phyloP scores from a whole-genome alignment of 2,329 filamentous ascomycete genomes.

The Xylaria sp. region DNA sequence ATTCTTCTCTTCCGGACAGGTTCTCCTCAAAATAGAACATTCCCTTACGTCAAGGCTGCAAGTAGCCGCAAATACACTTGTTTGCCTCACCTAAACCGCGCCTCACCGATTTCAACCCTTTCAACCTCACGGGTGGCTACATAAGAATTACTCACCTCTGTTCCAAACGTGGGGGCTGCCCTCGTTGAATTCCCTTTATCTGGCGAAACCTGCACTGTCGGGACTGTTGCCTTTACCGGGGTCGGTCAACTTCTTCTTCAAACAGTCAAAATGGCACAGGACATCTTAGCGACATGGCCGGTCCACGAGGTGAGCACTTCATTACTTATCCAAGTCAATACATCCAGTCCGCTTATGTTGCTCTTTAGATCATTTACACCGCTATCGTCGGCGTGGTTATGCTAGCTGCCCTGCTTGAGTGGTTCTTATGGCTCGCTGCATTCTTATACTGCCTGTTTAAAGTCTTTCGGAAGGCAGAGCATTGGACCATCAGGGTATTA shows the following conservation, averaged over 20 bases:
- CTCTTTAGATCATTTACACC: conserved; percentile 77
- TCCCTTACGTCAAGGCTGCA: conserved; percentile 29
- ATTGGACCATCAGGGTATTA: conserved; percentile 78
- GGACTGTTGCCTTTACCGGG: conserved; percentile 6
- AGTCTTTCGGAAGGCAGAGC: conserved; percentile 86
- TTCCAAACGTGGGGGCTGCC: conserved; percentile 17
- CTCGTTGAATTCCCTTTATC: conserved; percentile 14
- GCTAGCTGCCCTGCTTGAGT: conserved; percentile 84
- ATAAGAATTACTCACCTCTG: conserved; percentile 26
- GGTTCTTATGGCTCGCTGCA: conserved; percentile 92
- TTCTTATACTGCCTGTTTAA: conserved; percentile 91
- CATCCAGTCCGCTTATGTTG: conserved; percentile 17
- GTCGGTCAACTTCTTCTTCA: not conserved
- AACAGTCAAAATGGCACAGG: conserved; percentile 44
- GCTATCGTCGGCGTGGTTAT: conserved; percentile 79
- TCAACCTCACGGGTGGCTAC: conserved; percentile 27
- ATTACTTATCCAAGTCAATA: not conserved
- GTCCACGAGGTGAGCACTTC: conserved; percentile 47
- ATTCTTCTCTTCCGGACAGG: conserved; percentile 6
- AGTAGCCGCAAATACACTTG: conserved; percentile 26
- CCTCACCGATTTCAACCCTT: conserved; percentile 13
- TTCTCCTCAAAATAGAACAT: conserved; percentile 3
- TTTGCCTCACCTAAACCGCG: conserved; percentile 18
- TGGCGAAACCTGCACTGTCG: conserved; percentile 6
- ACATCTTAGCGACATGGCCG: conserved; percentile 52